A percentile compares a stretch with the other conserved stretches of the same genome.
Evolutionary conservation across 306 rosid genomes (phyloP).

Genomic region (Vigna hirtella): DNA sequence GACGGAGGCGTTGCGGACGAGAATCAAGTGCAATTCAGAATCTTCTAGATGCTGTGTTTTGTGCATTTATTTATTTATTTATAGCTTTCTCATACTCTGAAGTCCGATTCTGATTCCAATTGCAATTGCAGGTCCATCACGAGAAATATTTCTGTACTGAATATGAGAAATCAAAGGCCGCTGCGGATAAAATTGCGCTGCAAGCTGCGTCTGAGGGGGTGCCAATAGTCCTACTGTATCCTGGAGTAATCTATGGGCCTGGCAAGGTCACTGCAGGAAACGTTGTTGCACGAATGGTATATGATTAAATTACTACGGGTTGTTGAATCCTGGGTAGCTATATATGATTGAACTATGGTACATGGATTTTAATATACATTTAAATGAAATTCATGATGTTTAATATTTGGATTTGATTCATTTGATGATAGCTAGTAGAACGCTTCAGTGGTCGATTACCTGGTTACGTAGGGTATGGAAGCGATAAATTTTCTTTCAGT

Average conservation of each 20-base stretch:
- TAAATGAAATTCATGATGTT: too few relatives aligned
- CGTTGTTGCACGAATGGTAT: conserved; percentile 71
- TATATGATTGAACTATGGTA: background rate
- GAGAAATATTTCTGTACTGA: conserved; percentile 87
- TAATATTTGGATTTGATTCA: background rate
- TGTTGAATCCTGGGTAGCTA: too few relatives aligned
- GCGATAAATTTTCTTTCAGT: conserved; percentile 73
- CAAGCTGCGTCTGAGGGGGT: conserved; percentile 75
- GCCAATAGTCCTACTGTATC: conserved; percentile 74
- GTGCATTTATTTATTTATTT: background rate
- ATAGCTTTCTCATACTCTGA: background rate
- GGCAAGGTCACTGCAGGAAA: conserved; percentile 95
- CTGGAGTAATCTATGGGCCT: conserved; percentile 89
- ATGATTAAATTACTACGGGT: too few relatives aligned
- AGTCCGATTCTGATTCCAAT: background rate
- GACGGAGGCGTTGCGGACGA: conserved; percentile 77
- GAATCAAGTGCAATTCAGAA: conserved; percentile 56
- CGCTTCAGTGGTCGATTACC: conserved; percentile 88
- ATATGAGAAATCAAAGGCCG: conserved; percentile 84
- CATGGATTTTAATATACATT: too few relatives aligned
- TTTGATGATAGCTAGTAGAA: conserved; percentile 66
- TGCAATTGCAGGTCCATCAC: conserved; percentile 63
- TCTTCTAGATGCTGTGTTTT: background rate
- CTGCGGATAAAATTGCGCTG: conserved; percentile 75
- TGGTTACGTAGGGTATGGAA: conserved; percentile 80